phyloP scores from a whole-genome alignment of 257 asterid species.

The Haberlea rhodopensis region DNA sequence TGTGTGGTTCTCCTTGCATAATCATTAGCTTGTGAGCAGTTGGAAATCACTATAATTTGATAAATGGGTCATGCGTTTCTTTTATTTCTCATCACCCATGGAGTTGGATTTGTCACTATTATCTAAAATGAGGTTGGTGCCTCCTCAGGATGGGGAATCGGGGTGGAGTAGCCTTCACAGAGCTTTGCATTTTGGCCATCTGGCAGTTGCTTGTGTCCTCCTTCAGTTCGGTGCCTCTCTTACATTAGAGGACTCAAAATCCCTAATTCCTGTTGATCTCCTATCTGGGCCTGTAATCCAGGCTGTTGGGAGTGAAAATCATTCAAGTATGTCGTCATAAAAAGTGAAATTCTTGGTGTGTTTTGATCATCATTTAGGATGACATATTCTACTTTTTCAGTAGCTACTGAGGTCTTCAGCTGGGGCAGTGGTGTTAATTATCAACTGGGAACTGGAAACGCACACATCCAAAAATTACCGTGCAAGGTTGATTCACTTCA shows the following conservation, averaged over 20 bases:
- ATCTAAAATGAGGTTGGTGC: slow-evolving; percentile 20
- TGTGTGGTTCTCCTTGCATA: background rate
- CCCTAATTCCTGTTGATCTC: slow-evolving; percentile 81
- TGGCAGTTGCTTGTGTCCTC: slow-evolving; percentile 89
- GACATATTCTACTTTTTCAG: slow-evolving; percentile 35
- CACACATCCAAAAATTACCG: slow-evolving; percentile 91
- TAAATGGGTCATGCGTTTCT: slow-evolving; percentile 2
- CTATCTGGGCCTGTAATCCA: slow-evolving; percentile 87
- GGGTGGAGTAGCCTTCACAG: slow-evolving; percentile 99
- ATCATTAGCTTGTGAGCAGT: background rate
- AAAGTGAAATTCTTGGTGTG: slow-evolving; percentile 23
- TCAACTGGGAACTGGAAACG: slow-evolving; percentile 98
- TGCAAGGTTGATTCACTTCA: slow-evolving; percentile 92
- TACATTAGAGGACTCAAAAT: slow-evolving; percentile 79
- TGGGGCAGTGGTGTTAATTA: slow-evolving; percentile 99
- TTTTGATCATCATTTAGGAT: slow-evolving; percentile 25
- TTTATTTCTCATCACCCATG: background rate
- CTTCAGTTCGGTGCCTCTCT: slow-evolving; percentile 74
- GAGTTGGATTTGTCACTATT: background rate
- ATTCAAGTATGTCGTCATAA: slow-evolving; percentile 46
- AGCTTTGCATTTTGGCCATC: slow-evolving; percentile 94
- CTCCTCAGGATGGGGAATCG: slow-evolving; percentile 88
- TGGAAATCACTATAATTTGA: slow-evolving; percentile 10
- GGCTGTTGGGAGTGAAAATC: slow-evolving; percentile 49
- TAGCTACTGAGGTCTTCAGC: slow-evolving; percentile 86